Evolutionary conservation across 1,139 yeast genomes (phyloP).

Genomic region (Blastobotrys elegans): DNA sequence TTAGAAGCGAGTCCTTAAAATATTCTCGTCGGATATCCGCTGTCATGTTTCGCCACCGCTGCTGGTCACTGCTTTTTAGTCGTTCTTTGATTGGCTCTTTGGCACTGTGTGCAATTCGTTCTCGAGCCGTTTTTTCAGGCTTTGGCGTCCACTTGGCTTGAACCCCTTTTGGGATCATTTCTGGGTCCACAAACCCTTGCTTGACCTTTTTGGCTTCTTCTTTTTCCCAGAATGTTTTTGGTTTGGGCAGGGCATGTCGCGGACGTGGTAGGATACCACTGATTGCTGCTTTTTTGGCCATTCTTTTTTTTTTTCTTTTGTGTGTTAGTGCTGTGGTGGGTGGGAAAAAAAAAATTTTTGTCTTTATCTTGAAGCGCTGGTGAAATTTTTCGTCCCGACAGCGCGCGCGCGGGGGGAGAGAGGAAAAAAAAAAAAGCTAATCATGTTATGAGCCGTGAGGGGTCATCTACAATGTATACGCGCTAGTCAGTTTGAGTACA

Average conservation of each 20-base stretch:
- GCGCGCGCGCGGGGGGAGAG: too few relatives aligned
- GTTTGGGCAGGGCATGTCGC: slow-evolving; percentile 58
- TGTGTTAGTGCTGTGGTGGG: background rate
- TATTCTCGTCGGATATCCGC: slow-evolving; percentile 71
- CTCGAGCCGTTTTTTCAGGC: slow-evolving; percentile 49
- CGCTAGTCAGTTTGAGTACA: too few relatives aligned
- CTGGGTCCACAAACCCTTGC: slow-evolving; percentile 70
- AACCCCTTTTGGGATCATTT: slow-evolving; percentile 67
- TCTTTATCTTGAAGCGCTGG: background rate
- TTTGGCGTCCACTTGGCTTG: slow-evolving; percentile 51
- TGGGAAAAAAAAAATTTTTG: too few relatives aligned
- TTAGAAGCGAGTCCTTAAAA: slow-evolving; percentile 58
- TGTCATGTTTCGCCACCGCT: slow-evolving; percentile 51
- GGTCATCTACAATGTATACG: too few relatives aligned
- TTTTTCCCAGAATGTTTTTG: slow-evolving; percentile 35
- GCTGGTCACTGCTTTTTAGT: slow-evolving; percentile 40
- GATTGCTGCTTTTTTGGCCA: slow-evolving; percentile 8
- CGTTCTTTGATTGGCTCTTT: slow-evolving; percentile 35
- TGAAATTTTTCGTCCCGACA: too few relatives aligned
- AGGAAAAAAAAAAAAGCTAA: too few relatives aligned
- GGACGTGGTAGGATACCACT: slow-evolving; percentile 80
- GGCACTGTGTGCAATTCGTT: slow-evolving; percentile 51
- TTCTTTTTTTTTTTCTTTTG: background rate
- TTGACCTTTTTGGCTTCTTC: slow-evolving; percentile 44
- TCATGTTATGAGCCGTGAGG: too few relatives aligned